Percentiles rank a stretch among this genome's conserved stretches.
Conservation (phyloP, 2,329 filamentous ascomycete genomes). For the Colletotrichum sidae region DNA sequence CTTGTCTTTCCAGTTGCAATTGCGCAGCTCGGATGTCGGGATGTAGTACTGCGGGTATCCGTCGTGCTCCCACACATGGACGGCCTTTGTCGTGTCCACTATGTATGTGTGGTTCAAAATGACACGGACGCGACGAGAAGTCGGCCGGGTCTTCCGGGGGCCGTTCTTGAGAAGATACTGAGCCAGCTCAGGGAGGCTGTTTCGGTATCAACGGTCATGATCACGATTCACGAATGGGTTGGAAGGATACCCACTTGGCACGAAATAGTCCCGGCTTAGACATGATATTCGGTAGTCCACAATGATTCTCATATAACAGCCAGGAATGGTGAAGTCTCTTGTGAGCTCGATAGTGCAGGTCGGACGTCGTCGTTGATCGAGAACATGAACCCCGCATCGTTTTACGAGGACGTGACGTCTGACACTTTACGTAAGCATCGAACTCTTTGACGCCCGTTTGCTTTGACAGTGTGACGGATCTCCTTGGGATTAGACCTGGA, state of each 20-base stretch:
- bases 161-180: constrained; percentile 43
- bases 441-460: neutral
- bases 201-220: constrained; percentile 6
- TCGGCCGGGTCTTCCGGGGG: constrained; percentile 38
- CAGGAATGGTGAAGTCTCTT: too few species aligned
- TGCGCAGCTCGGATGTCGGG: constrained; percentile 44
- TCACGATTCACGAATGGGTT: neutral
- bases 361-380: neutral
- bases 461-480: too few species aligned
- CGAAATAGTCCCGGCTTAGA: constrained; percentile 35
- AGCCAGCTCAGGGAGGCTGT: constrained; percentile 45
- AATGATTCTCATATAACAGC: neutral
- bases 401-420: constrained; percentile 16
- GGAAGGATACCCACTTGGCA: constrained; percentile 16
- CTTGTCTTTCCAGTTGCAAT: constrained; percentile 44
- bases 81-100: constrained; percentile 51
- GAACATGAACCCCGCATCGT: constrained; percentile 19
- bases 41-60: constrained; percentile 61
- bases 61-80: constrained; percentile 59
- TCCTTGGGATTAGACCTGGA: neutral
- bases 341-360: too few species aligned
- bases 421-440: constrained; percentile 26
- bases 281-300: neutral
- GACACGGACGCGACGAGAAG: constrained; percentile 48
- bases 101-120: constrained; percentile 47